These are phyloP conservation scores for Tylopilus rubrobrunneus DNA, from an alignment of 768 basidiomycete genomes.

Conservation along the genomic window DNA sequence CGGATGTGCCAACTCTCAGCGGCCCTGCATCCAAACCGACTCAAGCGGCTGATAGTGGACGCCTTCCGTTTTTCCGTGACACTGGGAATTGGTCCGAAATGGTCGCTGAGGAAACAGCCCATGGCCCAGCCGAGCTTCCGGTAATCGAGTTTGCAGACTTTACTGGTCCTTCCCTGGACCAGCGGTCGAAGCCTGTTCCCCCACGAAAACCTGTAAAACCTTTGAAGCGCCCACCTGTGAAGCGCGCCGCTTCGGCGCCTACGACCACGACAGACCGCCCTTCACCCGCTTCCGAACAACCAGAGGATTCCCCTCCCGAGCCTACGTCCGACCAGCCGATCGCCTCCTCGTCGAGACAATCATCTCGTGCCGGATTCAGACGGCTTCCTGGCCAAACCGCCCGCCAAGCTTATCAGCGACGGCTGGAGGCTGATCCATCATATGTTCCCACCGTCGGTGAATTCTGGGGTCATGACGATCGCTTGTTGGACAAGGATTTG, in stretches of 20 bases:
- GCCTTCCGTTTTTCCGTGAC: constrained; percentile 51
- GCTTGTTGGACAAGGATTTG: constrained; percentile 76
- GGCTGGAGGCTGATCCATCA: constrained; percentile 79
- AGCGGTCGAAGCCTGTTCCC: constrained; percentile 31
- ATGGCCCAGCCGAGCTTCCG: constrained; percentile 65
- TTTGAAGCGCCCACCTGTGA: constrained; percentile 34
- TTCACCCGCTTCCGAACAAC: constrained; percentile 11
- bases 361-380: constrained; percentile 21
- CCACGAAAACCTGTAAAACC: constrained; percentile 43
- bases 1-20: constrained; percentile 31
- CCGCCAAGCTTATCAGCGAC: constrained; percentile 83
- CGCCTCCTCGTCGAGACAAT: constrained; percentile 39
- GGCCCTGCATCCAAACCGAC: constrained; percentile 24
- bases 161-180: constrained; percentile 29
- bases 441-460: constrained; percentile 88
- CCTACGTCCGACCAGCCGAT: constrained; percentile 30
- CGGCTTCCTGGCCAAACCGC: constrained; percentile 55
- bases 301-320: constrained; percentile 14
- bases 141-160: constrained; percentile 78
- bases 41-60: constrained; percentile 28
- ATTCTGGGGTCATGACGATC: constrained; percentile 95
- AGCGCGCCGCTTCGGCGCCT: constrained; percentile 34
- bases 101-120: constrained; percentile 69
- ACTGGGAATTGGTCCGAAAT: constrained; percentile 75
- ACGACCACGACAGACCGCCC: constrained; percentile 29